These are phyloP conservation scores for Pichia norvegensis DNA, from an alignment of 1,139 yeast species.

Conservation along the genomic window DNA sequence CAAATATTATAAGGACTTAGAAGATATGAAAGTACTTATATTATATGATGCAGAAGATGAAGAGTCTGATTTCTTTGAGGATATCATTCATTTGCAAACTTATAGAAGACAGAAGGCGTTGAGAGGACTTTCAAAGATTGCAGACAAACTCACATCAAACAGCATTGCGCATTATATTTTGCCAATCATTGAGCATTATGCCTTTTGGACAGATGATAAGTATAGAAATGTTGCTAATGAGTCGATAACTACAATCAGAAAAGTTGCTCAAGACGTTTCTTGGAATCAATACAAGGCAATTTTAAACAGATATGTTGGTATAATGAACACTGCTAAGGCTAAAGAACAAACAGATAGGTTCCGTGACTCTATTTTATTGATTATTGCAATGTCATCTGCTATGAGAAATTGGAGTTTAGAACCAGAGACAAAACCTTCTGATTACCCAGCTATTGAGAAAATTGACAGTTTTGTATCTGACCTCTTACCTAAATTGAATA, in stretches of 20 bases:
- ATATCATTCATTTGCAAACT: constrained; percentile 75
- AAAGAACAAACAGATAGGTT: constrained; percentile 40
- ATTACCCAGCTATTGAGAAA: constrained; percentile 33
- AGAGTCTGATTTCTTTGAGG: constrained; percentile 77
- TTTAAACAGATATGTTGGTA: constrained; percentile 59
- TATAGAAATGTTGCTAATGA: constrained; percentile 69
- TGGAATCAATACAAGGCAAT: constrained; percentile 82
- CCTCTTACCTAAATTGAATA: constrained; percentile 54
- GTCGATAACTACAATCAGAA: constrained; percentile 56
- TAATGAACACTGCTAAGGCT: constrained; percentile 30
- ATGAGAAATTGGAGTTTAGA: constrained; percentile 31
- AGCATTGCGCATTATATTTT: constrained; percentile 73
- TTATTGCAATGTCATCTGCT: constrained; percentile 58
- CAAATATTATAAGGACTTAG: constrained; percentile 44
- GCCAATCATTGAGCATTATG: constrained; percentile 80
- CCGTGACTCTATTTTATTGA: constrained; percentile 52
- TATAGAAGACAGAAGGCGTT: constrained; percentile 84
- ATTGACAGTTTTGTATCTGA: constrained; percentile 52
- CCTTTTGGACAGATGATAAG: constrained; percentile 52
- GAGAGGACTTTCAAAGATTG: constrained; percentile 43
- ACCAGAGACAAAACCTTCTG: constrained; percentile 23
- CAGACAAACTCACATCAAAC: constrained; percentile 40
- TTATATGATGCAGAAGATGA: constrained; percentile 49
- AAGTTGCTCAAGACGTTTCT: constrained; percentile 49
- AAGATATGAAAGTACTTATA: constrained; percentile 60